A percentile compares a stretch with the other conserved stretches of the same genome.
These are phyloP conservation scores for Mortierella sp. DNA, from an alignment of 371 early-diverging fungal genomes.

Conservation along the genomic window DNA sequence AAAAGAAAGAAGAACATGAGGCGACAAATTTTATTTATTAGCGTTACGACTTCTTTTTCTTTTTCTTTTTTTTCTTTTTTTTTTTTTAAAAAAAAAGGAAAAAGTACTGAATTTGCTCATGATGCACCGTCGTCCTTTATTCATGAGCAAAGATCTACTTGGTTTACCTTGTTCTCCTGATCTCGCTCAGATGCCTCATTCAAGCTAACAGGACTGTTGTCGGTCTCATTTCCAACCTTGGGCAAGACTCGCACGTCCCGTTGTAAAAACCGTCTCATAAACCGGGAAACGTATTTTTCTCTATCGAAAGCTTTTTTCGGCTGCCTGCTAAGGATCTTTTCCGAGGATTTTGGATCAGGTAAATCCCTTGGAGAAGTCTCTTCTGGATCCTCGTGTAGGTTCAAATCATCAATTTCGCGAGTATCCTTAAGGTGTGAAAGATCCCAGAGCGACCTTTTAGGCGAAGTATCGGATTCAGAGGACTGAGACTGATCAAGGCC, in stretches of 20 bases:
- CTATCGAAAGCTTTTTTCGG: slow-evolving; percentile 3
- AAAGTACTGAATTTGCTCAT: no score
- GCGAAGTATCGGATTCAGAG: slow-evolving; percentile 13
- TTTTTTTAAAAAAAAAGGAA: no score
- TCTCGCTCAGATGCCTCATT: neutral
- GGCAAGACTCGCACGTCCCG: neutral
- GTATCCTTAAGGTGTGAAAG: slow-evolving; percentile 38
- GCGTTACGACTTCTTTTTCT: neutral
- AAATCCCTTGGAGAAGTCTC: neutral
- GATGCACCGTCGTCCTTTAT: no score
- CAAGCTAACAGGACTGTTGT: slow-evolving; percentile 14
- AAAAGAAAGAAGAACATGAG: neutral
- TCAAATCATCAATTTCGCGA: slow-evolving; percentile 1
- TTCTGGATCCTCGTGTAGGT: neutral
- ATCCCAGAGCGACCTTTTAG: slow-evolving; percentile 28
- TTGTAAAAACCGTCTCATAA: slow-evolving; percentile 24
- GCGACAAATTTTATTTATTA: neutral
- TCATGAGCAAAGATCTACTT: neutral
- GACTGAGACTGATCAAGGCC: slow-evolving; percentile 19
- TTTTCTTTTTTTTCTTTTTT: no score
- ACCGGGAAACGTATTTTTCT: slow-evolving; percentile 33
- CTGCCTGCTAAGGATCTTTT: neutral
- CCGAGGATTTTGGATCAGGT: no score
- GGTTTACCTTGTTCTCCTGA: slow-evolving; percentile 5
- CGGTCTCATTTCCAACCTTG: neutral